Conservation (phyloP, 1,284 basidiomycete species). For the Vanrija pseudolonga region DNA sequence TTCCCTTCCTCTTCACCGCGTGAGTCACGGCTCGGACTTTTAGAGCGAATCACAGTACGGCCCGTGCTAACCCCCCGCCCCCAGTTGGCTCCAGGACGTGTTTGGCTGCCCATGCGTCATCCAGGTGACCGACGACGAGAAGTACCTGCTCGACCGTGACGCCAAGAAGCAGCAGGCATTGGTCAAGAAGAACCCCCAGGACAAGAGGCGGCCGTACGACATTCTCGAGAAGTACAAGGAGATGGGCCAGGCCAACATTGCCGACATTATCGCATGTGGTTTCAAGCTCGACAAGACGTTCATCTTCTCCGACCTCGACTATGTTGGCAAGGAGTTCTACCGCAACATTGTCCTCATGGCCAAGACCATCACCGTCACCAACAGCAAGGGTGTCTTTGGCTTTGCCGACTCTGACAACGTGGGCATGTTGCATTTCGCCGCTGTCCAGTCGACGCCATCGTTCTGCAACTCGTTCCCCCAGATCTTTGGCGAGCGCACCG, state of each 20-base stretch:
- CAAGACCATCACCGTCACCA: conserved; percentile 86
- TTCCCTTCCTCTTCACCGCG: conserved; percentile 97
- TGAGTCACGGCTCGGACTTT: conserved; percentile 48
- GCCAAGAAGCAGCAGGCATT: conserved; percentile 47
- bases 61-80: not conserved
- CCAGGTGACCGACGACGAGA: conserved; percentile 98
- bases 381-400: conserved; percentile 92
- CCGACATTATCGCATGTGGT: conserved; percentile 79
- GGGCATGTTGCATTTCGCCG: conserved; percentile 95
- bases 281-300: conserved; percentile 92
- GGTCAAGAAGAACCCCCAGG: conserved; percentile 44
- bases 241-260: conserved; percentile 82
- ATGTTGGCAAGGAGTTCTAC: conserved; percentile 79
- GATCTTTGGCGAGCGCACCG: conserved; percentile 80
- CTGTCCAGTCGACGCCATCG: conserved; percentile 94
- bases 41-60: too few relatives aligned
- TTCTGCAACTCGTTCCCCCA: conserved; percentile 99
- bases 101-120: conserved; percentile 92
- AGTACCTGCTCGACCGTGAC: conserved; percentile 96
- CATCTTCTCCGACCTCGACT: conserved; percentile 91
- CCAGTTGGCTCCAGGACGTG: conserved; percentile 92
- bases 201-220: conserved; percentile 58
- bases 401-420: conserved; percentile 98
- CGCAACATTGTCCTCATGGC: conserved; percentile 91
- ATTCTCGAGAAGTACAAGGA: conserved; percentile 75